Percentiles rank a stretch among this genome's conserved stretches.
Evolutionary conservation across 1,139 yeast genomes (phyloP).

Genomic region (Ashbya aceris): DNA sequence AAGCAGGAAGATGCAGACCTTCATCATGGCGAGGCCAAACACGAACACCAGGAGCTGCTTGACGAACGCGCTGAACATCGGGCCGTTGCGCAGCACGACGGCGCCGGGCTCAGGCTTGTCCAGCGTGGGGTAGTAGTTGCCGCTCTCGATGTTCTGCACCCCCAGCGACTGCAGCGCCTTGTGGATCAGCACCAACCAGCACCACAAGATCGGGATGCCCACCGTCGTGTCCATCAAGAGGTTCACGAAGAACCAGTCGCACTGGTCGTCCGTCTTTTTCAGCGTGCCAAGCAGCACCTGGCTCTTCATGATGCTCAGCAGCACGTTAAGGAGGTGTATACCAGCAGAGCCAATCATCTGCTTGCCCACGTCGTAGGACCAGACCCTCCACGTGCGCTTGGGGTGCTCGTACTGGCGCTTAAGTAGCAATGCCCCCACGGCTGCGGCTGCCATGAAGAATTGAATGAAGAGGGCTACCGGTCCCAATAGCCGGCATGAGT

Average conservation of each 20-base stretch:
- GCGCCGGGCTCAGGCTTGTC: slow-evolving; percentile 2
- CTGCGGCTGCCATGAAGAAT: slow-evolving; percentile 59
- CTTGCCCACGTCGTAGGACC: slow-evolving; percentile 85
- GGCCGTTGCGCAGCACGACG: slow-evolving; percentile 46
- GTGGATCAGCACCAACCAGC: slow-evolving; percentile 37
- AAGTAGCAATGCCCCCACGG: slow-evolving; percentile 61
- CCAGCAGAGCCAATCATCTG: slow-evolving; percentile 83
- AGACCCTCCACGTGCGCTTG: slow-evolving; percentile 76
- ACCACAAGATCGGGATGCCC: slow-evolving; percentile 83
- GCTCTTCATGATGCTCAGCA: slow-evolving; percentile 52
- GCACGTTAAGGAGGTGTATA: slow-evolving; percentile 71
- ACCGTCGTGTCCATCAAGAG: slow-evolving; percentile 84
- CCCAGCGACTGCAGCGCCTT: slow-evolving; percentile 40
- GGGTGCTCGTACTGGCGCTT: slow-evolving; percentile 78
- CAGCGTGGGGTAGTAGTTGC: slow-evolving; percentile 44
- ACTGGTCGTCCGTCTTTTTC: slow-evolving; percentile 43
- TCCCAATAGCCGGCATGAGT: slow-evolving; percentile 55
- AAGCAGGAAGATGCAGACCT: slow-evolving; percentile 45
- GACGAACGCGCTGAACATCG: slow-evolving; percentile 52
- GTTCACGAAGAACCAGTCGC: slow-evolving; percentile 88
- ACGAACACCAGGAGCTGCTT: slow-evolving; percentile 71
- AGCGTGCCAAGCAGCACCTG: slow-evolving; percentile 8
- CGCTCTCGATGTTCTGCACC: slow-evolving; percentile 62
- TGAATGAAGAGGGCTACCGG: slow-evolving; percentile 64
- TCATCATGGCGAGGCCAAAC: slow-evolving; percentile 47